phyloP scores from a whole-genome alignment of 495 filamentous ascomycete species.

The Penicillium simplicissimum region DNA sequence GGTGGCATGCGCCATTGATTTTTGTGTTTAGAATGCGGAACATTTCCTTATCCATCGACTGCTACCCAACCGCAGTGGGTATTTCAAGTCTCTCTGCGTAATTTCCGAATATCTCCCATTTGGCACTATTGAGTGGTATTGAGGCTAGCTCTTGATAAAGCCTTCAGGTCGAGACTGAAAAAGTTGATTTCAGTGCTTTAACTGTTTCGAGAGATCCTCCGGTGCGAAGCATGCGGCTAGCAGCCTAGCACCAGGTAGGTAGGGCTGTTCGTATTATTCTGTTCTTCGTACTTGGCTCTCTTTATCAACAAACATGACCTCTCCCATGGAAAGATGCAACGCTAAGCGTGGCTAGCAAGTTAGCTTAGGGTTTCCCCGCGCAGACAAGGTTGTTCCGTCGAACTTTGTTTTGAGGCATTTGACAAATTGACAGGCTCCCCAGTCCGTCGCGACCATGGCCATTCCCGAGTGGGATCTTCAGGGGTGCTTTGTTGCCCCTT shows the following conservation, averaged over 20 bases:
- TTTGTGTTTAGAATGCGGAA: background rate
- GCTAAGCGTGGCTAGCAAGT: background rate
- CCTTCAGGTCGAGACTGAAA: background rate
- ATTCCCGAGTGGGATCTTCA: background rate
- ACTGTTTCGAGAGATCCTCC: constrained; percentile 1
- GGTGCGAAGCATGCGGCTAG: background rate
- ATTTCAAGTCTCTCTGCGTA: background rate
- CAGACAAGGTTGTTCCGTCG: background rate
- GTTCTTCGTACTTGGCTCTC: background rate
- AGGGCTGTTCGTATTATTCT: constrained; percentile 1
- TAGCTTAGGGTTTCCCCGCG: constrained; percentile 5
- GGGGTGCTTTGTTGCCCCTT: constrained; percentile 2
- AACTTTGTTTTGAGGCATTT: background rate
- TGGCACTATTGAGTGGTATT: background rate
- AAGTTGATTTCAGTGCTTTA: background rate
- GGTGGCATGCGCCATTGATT: constrained; percentile 20
- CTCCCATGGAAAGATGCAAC: background rate
- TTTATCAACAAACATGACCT: background rate
- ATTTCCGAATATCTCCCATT: background rate
- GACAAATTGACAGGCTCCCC: background rate
- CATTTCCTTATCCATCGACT: background rate
- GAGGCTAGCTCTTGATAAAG: background rate
- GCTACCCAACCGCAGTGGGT: background rate
- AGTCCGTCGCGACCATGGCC: background rate
- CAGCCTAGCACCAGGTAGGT: background rate